Percentiles rank a stretch among this genome's conserved stretches.
Evolutionary conservation across 2,329 filamentous ascomycete genomes (phyloP).

Genomic region (Trichophyton rubrum): DNA sequence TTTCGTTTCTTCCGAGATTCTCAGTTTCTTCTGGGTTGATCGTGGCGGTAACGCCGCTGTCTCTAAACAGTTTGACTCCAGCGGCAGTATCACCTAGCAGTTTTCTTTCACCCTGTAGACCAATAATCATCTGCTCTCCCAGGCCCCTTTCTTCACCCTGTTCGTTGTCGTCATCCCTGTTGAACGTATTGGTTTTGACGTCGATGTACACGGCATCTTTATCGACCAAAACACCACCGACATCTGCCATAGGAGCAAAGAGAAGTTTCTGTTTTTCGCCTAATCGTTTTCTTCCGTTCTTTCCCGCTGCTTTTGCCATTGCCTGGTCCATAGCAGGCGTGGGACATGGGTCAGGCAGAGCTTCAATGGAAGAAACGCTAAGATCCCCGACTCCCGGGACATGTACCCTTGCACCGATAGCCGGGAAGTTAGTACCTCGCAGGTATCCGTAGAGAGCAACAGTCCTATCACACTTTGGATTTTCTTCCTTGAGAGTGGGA

Average conservation of each 20-base stretch:
- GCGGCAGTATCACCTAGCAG: conserved; percentile 71
- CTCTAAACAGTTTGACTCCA: conserved; percentile 75
- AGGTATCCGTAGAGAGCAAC: conserved; percentile 88
- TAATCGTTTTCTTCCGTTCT: conserved; percentile 63
- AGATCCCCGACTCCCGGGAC: conserved; percentile 87
- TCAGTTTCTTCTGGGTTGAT: conserved; percentile 43
- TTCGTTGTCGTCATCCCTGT: conserved; percentile 47
- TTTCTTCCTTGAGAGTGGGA: conserved; percentile 76
- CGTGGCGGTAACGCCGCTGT: conserved; percentile 49
- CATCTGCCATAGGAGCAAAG: conserved; percentile 96
- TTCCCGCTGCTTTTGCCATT: conserved; percentile 70
- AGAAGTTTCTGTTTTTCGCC: conserved; percentile 96
- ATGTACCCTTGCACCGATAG: conserved; percentile 74
- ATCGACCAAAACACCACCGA: conserved; percentile 88
- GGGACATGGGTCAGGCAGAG: conserved; percentile 84
- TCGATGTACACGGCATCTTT: conserved; percentile 92
- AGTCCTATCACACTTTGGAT: conserved; percentile 80
- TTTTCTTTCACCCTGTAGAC: conserved; percentile 68
- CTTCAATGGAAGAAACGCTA: conserved; percentile 69
- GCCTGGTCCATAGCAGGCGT: conserved; percentile 85
- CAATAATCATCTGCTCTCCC: conserved; percentile 88
- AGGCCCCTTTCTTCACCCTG: conserved; percentile 65
- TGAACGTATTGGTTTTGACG: conserved; percentile 59
- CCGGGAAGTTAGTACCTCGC: conserved; percentile 84
- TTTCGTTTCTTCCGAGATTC: conserved; percentile 45